phyloP scores from a whole-genome alignment of 2,329 filamentous ascomycete genomes.

The Aspergillus ruber region DNA sequence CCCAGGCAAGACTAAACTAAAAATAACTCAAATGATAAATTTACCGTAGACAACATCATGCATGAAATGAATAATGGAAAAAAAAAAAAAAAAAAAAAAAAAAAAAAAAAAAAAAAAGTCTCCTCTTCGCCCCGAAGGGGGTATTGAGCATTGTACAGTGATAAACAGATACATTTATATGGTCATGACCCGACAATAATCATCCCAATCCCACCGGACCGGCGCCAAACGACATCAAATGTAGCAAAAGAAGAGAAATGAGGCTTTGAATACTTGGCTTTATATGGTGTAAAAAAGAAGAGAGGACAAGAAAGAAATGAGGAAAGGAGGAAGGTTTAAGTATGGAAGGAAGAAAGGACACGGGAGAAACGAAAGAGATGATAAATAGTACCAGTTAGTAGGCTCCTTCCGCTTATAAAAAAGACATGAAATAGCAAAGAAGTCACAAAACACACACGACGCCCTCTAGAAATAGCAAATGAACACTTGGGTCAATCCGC shows the following conservation, averaged over 20 bases:
- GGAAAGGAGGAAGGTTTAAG: conserved; percentile 9
- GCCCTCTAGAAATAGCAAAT: not conserved
- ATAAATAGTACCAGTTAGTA: conserved; percentile 9
- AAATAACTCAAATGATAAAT: conserved; percentile 8
- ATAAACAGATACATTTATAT: conserved; percentile 14
- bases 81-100: no score
- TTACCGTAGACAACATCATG: conserved; percentile 16
- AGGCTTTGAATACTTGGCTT: conserved; percentile 1
- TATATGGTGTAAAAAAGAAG: conserved; percentile 15
- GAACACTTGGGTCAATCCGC: conserved; percentile 33
- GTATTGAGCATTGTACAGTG: conserved; percentile 34
- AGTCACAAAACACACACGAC: conserved; percentile 1
- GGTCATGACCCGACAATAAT: not conserved
- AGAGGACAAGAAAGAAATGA: conserved; percentile 15
- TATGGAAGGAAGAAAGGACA: conserved; percentile 12
- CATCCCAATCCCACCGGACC: conserved; percentile 8
- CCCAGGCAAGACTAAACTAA: not conserved
- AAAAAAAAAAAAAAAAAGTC: not conserved
- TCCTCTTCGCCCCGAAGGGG: conserved; percentile 15
- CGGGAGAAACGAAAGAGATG: conserved; percentile 13
- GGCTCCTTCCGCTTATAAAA: conserved; percentile 7
- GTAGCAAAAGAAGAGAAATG: conserved; percentile 2
- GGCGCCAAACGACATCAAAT: conserved; percentile 14
- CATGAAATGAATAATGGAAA: conserved; percentile 13
- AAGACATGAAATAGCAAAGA: conserved; percentile 6